Base-by-base conservation (phyloP, 2,329 filamentous ascomycete species). In the Microcyclosporella mali region DNA sequence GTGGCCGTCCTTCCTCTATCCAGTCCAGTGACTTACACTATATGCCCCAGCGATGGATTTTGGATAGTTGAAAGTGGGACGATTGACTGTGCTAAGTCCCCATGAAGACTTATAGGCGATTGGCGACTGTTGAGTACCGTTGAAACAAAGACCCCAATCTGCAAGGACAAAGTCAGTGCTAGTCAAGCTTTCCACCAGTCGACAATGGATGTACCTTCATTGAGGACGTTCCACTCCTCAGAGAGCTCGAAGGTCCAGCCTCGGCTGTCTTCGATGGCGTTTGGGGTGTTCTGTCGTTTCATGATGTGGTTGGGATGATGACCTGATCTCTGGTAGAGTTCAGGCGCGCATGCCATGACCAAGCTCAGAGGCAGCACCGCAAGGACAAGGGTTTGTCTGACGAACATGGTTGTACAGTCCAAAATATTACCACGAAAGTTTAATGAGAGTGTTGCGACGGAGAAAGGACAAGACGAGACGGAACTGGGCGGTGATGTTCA, bases 11-110 rank as follows among this genome's bases (percentile, higher is more conserved):
- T n/a, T n/a, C n/a, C n/a, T n/a, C n/a, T n/a, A n/a, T n/a, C n/a
- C n/a, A n/a, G n/a, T n/a, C n/a, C n/a, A 25, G 9, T 6, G 21
- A 9, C 21, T 25, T 25, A 25, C 21, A 61, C 62, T 66, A 44
- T 72, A 64, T 36, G 63, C 62, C 1, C 72, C 72, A 2, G 51
- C 37, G 3, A 64, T 52, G 11, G 58, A 47, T 41, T 52, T 50
- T 2, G 59, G 51, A 57, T 71, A 73, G 43, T 47, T 37, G 45
- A 50, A 47, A 2, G 11, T 39, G 3, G 44, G 47, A 9, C 34
- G 40, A n/a, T 36, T 33, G 11, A 15, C 21, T 4, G 29, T 12
- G 2, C 37, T 33, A 12, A 37, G 32, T 14, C 44, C 40, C 43
- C 27, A 30, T 14, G 28, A 30, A 4, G 32, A 33, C 3, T 32